phyloP scores from a whole-genome alignment of 208 protist species.

The Herpetomonas samuelpessoai region DNA sequence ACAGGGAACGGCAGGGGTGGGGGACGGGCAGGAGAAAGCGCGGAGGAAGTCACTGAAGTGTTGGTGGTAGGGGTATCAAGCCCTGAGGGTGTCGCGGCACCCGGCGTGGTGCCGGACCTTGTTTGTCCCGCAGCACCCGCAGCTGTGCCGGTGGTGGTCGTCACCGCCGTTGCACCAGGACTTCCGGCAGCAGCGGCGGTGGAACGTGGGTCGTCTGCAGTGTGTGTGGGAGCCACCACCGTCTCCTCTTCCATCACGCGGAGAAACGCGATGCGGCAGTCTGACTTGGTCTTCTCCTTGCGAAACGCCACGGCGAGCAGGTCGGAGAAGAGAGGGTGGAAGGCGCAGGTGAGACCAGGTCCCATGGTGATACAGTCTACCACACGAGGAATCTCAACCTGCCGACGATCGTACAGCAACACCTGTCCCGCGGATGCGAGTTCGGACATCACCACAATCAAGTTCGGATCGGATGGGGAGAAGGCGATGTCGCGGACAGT shows the following conservation, averaged over 20 bases:
- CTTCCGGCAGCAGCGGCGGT: no score
- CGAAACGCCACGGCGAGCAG: constrained; percentile 74
- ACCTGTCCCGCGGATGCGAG: constrained; percentile 48
- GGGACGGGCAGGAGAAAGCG: neutral
- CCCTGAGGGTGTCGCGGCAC: neutral
- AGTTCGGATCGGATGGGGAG: constrained; percentile 67
- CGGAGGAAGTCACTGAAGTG: neutral
- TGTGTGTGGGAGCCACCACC: neutral
- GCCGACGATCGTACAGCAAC: constrained; percentile 71
- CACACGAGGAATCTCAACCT: constrained; percentile 47
- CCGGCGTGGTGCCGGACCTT: no score
- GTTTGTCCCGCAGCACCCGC: no score
- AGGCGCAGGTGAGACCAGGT: constrained; percentile 50
- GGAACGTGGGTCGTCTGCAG: no score
- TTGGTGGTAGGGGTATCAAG: neutral
- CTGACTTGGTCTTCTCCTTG: constrained; percentile 59
- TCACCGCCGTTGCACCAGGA: no score
- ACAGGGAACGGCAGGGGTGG: neutral
- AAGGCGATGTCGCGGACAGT: constrained; percentile 71
- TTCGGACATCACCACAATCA: constrained; percentile 72
- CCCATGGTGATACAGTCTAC: constrained; percentile 39
- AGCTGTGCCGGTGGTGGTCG: no score
- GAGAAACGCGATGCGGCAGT: constrained; percentile 70
- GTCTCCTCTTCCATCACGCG: constrained; percentile 24
- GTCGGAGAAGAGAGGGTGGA: constrained; percentile 80